Conservation (phyloP, 1,139 yeast species). For the Zygosaccharomyces sapae region DNA sequence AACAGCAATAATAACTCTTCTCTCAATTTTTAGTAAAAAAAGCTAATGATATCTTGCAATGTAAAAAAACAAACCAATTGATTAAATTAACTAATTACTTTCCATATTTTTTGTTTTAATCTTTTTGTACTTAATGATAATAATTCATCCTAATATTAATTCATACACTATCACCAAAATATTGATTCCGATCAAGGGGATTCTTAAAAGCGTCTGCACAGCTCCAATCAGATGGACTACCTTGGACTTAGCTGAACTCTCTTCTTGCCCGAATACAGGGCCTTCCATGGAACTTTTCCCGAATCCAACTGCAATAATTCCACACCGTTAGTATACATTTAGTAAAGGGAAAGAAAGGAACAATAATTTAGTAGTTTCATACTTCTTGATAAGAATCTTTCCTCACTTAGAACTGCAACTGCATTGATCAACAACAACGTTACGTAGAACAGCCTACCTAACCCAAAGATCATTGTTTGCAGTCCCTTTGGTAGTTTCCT, state of each 20-base stretch:
- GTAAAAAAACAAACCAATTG: too few relatives aligned
- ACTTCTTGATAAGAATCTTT: constrained; percentile 72
- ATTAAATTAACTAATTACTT: not conserved
- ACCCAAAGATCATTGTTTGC: constrained; percentile 53
- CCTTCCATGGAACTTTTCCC: constrained; percentile 40
- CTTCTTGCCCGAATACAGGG: constrained; percentile 42
- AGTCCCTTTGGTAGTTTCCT: not conserved
- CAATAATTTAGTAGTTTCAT: constrained; percentile 33
- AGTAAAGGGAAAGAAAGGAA: not conserved
- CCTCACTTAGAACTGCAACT: constrained; percentile 77
- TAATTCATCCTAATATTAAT: constrained; percentile 59
- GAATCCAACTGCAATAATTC: constrained; percentile 48
- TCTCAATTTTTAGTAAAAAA: not conserved
- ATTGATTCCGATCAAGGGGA: constrained; percentile 69
- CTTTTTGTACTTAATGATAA: not conserved
- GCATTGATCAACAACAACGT: constrained; percentile 65
- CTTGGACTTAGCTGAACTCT: constrained; percentile 51
- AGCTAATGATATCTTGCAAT: constrained; percentile 4
- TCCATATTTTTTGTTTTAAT: not conserved
- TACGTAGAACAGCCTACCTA: constrained; percentile 65
- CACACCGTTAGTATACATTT: not conserved
- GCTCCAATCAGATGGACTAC: constrained; percentile 65
- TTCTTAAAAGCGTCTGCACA: constrained; percentile 67
- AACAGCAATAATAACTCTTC: too few relatives aligned
- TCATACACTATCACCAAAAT: constrained; percentile 67